Evolutionary conservation across 257 asterid genomes (phyloP), one percentile per base, ranked within the genome.

Genomic region (Perilla frutescens): DNA sequence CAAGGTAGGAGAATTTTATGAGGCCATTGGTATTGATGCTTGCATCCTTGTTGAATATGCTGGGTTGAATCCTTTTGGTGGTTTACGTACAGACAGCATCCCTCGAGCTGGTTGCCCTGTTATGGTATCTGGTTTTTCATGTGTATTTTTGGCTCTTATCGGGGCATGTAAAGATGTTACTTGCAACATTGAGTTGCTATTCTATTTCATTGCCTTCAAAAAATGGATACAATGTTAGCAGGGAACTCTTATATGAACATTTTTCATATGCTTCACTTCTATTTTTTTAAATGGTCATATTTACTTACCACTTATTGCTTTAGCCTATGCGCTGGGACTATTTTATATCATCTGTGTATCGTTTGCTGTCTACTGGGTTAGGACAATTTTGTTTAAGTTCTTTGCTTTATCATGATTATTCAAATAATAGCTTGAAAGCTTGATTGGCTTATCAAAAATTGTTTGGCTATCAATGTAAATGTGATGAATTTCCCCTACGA

Each of bases 21-120:
- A 94, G 89, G 93, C 99, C 0, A 83, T 94, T 75, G 99, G 99
- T 59, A 63, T 89, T 65, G 99, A 91, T 88, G 98, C 99, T 57
- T 91, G 98, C 85, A 85, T 94, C 80, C 97, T 94, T 71, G 99
- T 94, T 68, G 99, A 94, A 78, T 92, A 91, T 82, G 99, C 96
- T 84, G 98, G 99, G 50, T 86, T 94, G 81, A 94, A 94, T 87
- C 99, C 99, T 50, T 94, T 89, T 84, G 99, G 99, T 45, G 98
- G 99, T 71, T 67, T 88, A 70, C 96, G 93, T 58, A 80, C 99
- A 70, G 99, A 91, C 67, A 88, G 96, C 81, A 87, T 90, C 45
- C 98, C 99, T 4, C 90, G 87, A 81, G 99, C 99, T 84, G 99
- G 98, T 60, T 94, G 99, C 84, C 99, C 99, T 66, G 96, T 89